Base-by-base conservation (phyloP, 768 basidiomycete species). In the Cantharellus anzutake region DNA sequence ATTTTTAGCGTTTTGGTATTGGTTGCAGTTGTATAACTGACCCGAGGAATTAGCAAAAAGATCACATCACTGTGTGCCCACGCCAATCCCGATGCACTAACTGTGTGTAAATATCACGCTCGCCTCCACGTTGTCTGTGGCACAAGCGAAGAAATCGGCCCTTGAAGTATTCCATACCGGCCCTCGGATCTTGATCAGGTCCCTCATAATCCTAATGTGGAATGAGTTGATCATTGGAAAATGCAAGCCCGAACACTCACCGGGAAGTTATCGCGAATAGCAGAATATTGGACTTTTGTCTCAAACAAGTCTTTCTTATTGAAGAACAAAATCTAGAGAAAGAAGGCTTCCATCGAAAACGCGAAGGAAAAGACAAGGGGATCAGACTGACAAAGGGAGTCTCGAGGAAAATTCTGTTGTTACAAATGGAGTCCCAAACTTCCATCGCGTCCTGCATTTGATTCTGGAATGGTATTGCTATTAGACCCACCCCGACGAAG, bases 371-470 rank as follows among this genome's bases (percentile, higher is more conserved):
- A 65, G n/a, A 64, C 38, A 5, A 35, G 20, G 53, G n/a, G 16
- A 44, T 41, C 29, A 39, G 16, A 73, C 84, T 51, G 63, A 91
- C 91, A 59, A 96, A 89, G 5, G 89, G 91, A 0, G 91, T 93
- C 63, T 85, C 80, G 71, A 87, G 86, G 73, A 96, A 96, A n/a
- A n/a, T n/a, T n/a, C n/a, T n/a, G n/a, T n/a, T 93, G 69, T 96
- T 90, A 72, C 90, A 93, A 77, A 97, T 93, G 48, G 90, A 91
- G 65, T 97, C 92, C 84, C 92, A 97, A 56, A 97, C 89, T n/a
- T 89, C 89, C 82, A 97, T 86, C 1, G 92, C 89, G 64, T 97
- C 92, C 74, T 93, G 87, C 91, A 97, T 94, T 82, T 94, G 92
- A 68, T 97, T 97, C 85, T 92, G 66, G 42, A 7, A 61, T 11